Evolutionary conservation across 176 grass and related monocot species (phyloP).

Genomic region (Bothriochloa decipiens): DNA sequence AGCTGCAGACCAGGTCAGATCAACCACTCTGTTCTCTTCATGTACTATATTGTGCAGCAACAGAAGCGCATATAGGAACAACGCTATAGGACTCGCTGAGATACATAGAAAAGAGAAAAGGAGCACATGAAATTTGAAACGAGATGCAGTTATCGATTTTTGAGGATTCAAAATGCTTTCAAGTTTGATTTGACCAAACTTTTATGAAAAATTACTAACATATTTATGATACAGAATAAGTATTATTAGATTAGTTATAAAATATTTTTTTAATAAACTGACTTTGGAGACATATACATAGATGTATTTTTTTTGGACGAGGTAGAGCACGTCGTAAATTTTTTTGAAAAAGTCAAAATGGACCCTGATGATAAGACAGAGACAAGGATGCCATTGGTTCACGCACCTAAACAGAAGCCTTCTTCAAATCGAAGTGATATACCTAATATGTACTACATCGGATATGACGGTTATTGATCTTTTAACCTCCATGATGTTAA

Average conservation of each 20-base stretch:
- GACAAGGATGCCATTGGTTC: background rate
- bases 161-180: too few species aligned
- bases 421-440: background rate
- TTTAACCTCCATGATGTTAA: background rate
- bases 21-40: constrained; percentile 20
- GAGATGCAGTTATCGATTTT: too few species aligned
- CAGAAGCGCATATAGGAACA: background rate
- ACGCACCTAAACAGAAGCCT: constrained; percentile 11
- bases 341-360: too few species aligned
- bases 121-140: too few species aligned
- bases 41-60: background rate
- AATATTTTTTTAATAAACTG: background rate
- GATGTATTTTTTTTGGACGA: too few species aligned
- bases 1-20: constrained; percentile 17
- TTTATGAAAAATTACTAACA: too few species aligned
- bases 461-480: background rate
- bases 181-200: too few species aligned
- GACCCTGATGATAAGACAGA: background rate
- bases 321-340: too few species aligned
- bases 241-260: background rate
- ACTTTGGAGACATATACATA: background rate
- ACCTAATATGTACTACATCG: background rate
- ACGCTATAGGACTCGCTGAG: background rate
- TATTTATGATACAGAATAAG: background rate
- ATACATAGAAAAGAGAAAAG: background rate